phyloP scores from a whole-genome alignment of 129 eudicot species.

The Solidago caesia region DNA sequence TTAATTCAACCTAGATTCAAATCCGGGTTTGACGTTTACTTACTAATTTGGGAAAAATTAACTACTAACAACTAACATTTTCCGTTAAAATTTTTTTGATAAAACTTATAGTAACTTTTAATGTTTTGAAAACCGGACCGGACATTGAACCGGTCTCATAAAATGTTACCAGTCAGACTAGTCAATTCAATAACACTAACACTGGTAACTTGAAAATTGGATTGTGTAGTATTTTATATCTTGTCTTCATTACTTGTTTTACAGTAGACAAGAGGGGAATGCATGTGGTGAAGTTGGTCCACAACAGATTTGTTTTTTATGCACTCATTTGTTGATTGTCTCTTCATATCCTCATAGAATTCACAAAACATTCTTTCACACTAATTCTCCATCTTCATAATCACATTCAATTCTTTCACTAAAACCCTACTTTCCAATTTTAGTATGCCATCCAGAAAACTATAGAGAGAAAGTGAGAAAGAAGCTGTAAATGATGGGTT shows the following conservation, averaged over 20 bases:
- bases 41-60: too few species aligned
- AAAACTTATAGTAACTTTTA: too few species aligned
- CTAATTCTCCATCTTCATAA: constrained; percentile 8
- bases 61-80: too few species aligned
- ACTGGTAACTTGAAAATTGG: neutral
- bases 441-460: constrained; percentile 12
- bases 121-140: too few species aligned
- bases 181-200: neutral
- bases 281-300: constrained; percentile 40
- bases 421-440: constrained; percentile 9
- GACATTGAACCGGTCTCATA: too few species aligned
- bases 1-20: too few species aligned
- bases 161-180: too few species aligned
- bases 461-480: neutral
- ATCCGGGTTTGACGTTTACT: too few species aligned
- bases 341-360: constrained; percentile 25
- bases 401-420: constrained; percentile 9
- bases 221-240: neutral
- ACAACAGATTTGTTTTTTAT: constrained; percentile 1
- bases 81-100: too few species aligned
- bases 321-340: constrained; percentile 31
- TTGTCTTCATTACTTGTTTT: constrained; percentile 11
- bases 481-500: constrained; percentile 4
- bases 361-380: constrained; percentile 31
- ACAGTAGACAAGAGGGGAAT: constrained; percentile 1